These are phyloP conservation scores for Talaromyces thailandensis DNA, from an alignment of 495 filamentous ascomycete genomes.

Conservation along the genomic window DNA sequence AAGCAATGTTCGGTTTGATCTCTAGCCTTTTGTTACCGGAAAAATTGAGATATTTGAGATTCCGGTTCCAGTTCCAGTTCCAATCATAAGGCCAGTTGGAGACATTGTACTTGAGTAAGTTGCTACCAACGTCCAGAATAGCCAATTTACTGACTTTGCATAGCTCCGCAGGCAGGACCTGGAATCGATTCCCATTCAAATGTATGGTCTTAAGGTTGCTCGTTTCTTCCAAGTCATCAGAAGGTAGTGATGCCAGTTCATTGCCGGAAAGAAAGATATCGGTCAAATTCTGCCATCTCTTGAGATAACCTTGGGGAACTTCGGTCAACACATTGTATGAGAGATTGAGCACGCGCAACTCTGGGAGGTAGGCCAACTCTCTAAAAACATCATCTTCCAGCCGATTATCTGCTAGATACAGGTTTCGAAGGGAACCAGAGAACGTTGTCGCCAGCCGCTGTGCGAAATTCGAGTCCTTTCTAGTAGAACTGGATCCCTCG, in stretches of 20 bases:
- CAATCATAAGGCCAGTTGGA: constrained; percentile 99
- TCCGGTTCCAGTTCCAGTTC: constrained; percentile 99
- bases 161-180: constrained; percentile 89
- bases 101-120: constrained; percentile 97
- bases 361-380: constrained; percentile 71
- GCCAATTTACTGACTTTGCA: constrained; percentile 86
- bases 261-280: constrained; percentile 96
- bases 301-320: constrained; percentile 78
- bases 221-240: constrained; percentile 88
- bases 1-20: constrained; percentile 74
- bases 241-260: constrained; percentile 80
- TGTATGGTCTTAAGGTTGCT: constrained; percentile 80
- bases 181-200: constrained; percentile 96
- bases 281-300: constrained; percentile 75
- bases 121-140: constrained; percentile 90
- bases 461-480: constrained; percentile 85
- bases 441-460: constrained; percentile 71
- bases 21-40: constrained; percentile 96
- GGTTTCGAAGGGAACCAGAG: constrained; percentile 67
- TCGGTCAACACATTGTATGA: constrained; percentile 94
- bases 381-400: constrained; percentile 91
- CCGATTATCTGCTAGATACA: constrained; percentile 89
- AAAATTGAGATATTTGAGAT: constrained; percentile 89
- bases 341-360: constrained; percentile 82
- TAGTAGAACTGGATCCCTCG: constrained; percentile 50